Evolutionary conservation across 1,284 basidiomycete species (phyloP), one percentile per base, ranked within the genome.

Genomic region (Cryptococcus neoformans): DNA sequence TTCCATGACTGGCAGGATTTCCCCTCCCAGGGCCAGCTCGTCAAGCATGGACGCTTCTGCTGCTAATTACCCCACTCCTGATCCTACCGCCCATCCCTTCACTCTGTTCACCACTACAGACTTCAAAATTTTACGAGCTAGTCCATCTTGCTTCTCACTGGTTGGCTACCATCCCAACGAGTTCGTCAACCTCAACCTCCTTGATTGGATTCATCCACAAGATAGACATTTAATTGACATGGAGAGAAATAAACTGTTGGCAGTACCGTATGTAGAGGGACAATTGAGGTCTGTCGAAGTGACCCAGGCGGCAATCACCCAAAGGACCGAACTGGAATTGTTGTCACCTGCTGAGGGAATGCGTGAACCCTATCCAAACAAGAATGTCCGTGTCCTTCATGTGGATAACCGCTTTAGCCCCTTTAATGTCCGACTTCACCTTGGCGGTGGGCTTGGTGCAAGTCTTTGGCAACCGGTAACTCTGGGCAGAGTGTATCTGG

Each of bases 361-460:
- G 73, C 51, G 60, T 16, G 70, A 74, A 47, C 68, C 68, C 12
- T 76, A 74, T 51, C 74, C 74, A n/a, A 68, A 76, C 49, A 68
- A 70, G 49, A 73, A 72, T 52, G 69, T 71, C 3, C 59, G 67
- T 11, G 59, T 76, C 2, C 55, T 70, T 17, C 65, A 68, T 7
- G 54, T 68, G 0, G 72, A 74, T 51, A 54, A 57, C 16, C 48
- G 51, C 3, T 74, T 60, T 50, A 57, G 54, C 17, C 56, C 63
- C 3, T 76, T 70, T 64, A 76, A 76, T 48, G 64, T 74, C 3
- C 62, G 74, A 16, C 49, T 76, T 6, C 74, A 76, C 55, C 62
- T 74, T 5, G 74, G 74, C 10, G 74, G 72, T 1, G 74, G 70
- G 3, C 61, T 76, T 2, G 73, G 72, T 7, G 73, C 67, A 9